Evolutionary conservation across 1,139 yeast species (phyloP).

Genomic region (Diutina catenulata): DNA sequence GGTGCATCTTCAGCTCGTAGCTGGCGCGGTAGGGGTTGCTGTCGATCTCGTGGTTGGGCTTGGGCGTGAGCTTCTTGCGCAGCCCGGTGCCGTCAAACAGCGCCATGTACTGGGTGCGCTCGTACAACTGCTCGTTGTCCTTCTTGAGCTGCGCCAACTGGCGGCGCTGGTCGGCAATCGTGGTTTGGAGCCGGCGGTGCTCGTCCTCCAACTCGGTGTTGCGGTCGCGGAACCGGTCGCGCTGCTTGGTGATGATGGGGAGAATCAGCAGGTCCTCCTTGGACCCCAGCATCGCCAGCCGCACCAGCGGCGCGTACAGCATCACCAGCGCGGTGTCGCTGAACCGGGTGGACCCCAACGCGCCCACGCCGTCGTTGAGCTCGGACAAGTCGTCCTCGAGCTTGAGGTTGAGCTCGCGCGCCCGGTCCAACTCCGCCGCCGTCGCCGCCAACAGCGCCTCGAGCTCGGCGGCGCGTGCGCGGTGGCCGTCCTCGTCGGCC

Average conservation of each 20-base stretch:
- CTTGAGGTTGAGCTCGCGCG: constrained; percentile 38
- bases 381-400: constrained; percentile 63
- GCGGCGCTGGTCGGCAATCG: constrained; percentile 48
- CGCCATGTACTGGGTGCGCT: constrained; percentile 67
- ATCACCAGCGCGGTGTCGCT: constrained; percentile 60
- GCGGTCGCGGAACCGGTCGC: constrained; percentile 79
- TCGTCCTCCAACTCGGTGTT: constrained; percentile 80
- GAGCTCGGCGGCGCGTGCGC: constrained; percentile 25
- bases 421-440: constrained; percentile 20
- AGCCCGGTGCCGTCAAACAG: constrained; percentile 11
- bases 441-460: constrained; percentile 27
- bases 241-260: constrained; percentile 86
- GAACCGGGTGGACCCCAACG: constrained; percentile 23
- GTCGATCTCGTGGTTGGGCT: constrained; percentile 37
- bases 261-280: constrained; percentile 37
- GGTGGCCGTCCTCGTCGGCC: constrained; percentile 34
- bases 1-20: constrained; percentile 75
- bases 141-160: constrained; percentile 53
- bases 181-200: constrained; percentile 43
- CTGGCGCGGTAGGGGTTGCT: constrained; percentile 42
- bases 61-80: constrained; percentile 20
- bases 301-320: constrained; percentile 5
- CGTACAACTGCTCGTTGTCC: constrained; percentile 74
- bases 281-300: not conserved
- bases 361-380: constrained; percentile 42